Evolutionary conservation across 768 basidiomycete genomes (phyloP).

Genomic region (Cystofilobasidium capitatum): DNA sequence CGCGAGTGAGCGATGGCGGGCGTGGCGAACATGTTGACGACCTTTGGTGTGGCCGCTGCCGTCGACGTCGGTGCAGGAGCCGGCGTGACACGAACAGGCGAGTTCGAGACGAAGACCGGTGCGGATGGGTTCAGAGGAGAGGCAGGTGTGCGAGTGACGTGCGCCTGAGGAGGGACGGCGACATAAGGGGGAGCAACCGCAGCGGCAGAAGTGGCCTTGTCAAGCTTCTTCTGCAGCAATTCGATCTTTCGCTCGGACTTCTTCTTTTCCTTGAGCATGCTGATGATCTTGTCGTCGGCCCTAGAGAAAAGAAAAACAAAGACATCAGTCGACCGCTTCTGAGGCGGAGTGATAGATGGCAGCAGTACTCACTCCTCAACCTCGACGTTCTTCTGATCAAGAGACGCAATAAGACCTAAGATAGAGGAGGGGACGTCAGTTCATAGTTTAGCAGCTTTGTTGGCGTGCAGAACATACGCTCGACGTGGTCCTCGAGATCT

Average conservation of each 20-base stretch:
- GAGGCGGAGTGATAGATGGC: too few species aligned
- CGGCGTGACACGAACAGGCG: neutral
- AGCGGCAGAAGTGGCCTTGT: constrained; percentile 7
- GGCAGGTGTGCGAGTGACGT: neutral
- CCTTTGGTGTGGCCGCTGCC: neutral
- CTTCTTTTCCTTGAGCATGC: constrained; percentile 9
- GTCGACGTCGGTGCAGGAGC: neutral
- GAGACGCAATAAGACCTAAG: neutral
- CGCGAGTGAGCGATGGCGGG: neutral
- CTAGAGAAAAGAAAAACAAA: neutral
- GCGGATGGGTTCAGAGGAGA: constrained; percentile 2
- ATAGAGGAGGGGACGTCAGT: neutral
- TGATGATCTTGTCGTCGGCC: constrained; percentile 23
- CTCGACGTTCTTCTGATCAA: constrained; percentile 12
- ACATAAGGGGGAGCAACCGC: neutral
- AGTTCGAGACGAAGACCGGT: neutral
- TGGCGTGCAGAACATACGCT: neutral
- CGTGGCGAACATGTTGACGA: neutral
- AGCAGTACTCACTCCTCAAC: constrained; percentile 8
- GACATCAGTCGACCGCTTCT: neutral
- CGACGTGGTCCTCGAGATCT: neutral
- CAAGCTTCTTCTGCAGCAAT: constrained; percentile 16
- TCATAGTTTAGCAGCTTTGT: neutral
- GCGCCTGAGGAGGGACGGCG: neutral
- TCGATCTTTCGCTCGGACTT: constrained; percentile 13